These are phyloP conservation scores for Pythium insidiosum DNA, from an alignment of 352 stramenopile genomes.

Conservation along the genomic window DNA sequence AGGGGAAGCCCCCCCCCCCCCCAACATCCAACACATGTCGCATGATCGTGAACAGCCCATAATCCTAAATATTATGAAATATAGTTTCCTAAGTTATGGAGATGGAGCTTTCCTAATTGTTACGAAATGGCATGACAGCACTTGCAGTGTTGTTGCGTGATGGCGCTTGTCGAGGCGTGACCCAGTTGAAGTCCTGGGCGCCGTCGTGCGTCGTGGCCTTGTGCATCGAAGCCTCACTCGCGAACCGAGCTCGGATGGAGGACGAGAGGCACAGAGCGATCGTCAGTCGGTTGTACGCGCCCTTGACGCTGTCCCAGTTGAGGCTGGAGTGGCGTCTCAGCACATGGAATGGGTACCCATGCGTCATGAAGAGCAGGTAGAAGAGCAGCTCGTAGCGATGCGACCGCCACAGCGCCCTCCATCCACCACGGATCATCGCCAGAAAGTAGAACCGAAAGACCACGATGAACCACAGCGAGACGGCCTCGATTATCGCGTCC, in stretches of 20 bases:
- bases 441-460: slow-evolving; percentile 14
- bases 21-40: no score
- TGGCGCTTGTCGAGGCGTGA: not conserved
- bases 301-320: slow-evolving; percentile 6
- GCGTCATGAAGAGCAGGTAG: slow-evolving; percentile 12
- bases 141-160: not conserved
- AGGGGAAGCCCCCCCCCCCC: no score
- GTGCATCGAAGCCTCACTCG: no score
- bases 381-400: slow-evolving; percentile 5
- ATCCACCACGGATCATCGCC: slow-evolving; percentile 3
- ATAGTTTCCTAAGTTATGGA: no score
- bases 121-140: no score
- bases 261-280: slow-evolving; percentile 6
- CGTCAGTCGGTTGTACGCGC: slow-evolving; percentile 3
- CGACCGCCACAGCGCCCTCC: not conserved
- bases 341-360: slow-evolving; percentile 9
- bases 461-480: slow-evolving; percentile 12
- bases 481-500: slow-evolving; percentile 2
- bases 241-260: slow-evolving; percentile 2
- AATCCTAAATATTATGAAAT: no score
- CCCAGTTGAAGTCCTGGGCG: not conserved
- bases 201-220: not conserved
- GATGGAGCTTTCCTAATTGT: no score
- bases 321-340: slow-evolving; percentile 1
- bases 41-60: no score